These are phyloP conservation scores for Amylocarpus encephaloides DNA, from an alignment of 2,329 filamentous ascomycete species.

Conservation along the genomic window DNA sequence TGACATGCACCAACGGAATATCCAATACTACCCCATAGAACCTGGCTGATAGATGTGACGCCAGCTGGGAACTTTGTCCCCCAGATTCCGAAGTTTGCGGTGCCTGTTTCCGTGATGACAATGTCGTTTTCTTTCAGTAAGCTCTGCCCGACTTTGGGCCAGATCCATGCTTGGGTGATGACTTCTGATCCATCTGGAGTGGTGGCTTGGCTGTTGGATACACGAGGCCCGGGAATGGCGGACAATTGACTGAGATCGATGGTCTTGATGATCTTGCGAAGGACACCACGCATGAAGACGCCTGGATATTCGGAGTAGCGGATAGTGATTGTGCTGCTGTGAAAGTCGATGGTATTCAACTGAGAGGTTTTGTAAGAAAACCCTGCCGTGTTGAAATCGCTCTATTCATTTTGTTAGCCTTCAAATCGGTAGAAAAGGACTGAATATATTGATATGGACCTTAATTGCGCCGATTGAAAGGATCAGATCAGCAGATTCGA, in stretches of 20 bases:
- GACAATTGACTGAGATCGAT: slow-evolving; percentile 53
- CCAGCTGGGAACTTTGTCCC: slow-evolving; percentile 71
- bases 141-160: slow-evolving; percentile 62
- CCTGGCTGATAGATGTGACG: slow-evolving; percentile 77
- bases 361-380: slow-evolving; percentile 75
- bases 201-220: slow-evolving; percentile 43
- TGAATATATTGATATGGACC: slow-evolving; percentile 17
- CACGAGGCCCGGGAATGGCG: slow-evolving; percentile 45
- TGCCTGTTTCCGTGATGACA: slow-evolving; percentile 81
- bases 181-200: slow-evolving; percentile 35
- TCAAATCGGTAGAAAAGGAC: background rate
- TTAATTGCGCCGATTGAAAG: slow-evolving; percentile 62
- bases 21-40: slow-evolving; percentile 64
- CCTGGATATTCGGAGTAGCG: slow-evolving; percentile 74
- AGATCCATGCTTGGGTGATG: slow-evolving; percentile 70
- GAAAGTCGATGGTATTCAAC: slow-evolving; percentile 74
- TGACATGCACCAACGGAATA: slow-evolving; percentile 57
- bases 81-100: slow-evolving; percentile 82
- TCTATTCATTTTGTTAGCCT: slow-evolving; percentile 36
- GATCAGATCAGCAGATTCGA: slow-evolving; percentile 66
- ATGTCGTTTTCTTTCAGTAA: slow-evolving; percentile 70
- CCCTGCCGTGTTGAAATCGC: slow-evolving; percentile 76
- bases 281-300: slow-evolving; percentile 70
- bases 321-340: slow-evolving; percentile 66
- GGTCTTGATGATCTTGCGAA: slow-evolving; percentile 61